Conservation (phyloP, 2,329 filamentous ascomycete species). For the Paecilomyces formosus region DNA sequence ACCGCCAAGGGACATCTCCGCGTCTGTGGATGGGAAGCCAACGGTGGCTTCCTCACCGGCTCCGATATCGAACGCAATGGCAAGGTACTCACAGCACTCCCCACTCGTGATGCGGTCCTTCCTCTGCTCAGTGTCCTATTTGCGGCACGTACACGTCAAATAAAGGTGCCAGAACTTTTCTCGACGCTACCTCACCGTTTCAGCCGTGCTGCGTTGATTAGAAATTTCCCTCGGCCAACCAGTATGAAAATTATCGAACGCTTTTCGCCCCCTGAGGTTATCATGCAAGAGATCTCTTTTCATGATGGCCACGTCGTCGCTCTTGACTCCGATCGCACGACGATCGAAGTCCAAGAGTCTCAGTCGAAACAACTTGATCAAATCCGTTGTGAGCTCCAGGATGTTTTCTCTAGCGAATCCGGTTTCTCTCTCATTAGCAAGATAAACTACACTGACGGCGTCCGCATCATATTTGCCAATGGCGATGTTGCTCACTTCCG, state of each 20-base stretch:
- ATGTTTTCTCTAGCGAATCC: slow-evolving; percentile 17
- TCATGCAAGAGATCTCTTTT: slow-evolving; percentile 14
- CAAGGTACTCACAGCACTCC: slow-evolving; percentile 20
- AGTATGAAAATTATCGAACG: slow-evolving; percentile 22
- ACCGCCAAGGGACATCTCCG: slow-evolving; percentile 16
- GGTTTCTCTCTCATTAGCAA: slow-evolving; percentile 17
- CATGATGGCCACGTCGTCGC: slow-evolving; percentile 8
- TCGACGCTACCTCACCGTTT: slow-evolving; percentile 19
- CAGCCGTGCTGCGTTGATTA: slow-evolving; percentile 22
- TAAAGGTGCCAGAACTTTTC: slow-evolving; percentile 20
- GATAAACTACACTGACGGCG: slow-evolving; percentile 24
- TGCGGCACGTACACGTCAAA: slow-evolving; percentile 15
- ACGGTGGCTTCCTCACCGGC: slow-evolving; percentile 26
- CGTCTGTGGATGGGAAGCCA: slow-evolving; percentile 27
- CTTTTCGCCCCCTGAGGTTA: slow-evolving; percentile 17
- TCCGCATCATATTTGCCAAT: slow-evolving; percentile 22
- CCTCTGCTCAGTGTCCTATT: slow-evolving; percentile 23
- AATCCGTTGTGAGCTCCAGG: slow-evolving; percentile 18
- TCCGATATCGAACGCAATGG: slow-evolving; percentile 20
- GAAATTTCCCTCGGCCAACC: slow-evolving; percentile 23
- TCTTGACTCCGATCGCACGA: slow-evolving; percentile 4
- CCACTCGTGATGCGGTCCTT: slow-evolving; percentile 23
- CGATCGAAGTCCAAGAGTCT: slow-evolving; percentile 6
- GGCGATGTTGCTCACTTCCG: slow-evolving; percentile 26
- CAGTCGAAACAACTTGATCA: slow-evolving; percentile 8